Base-by-base conservation (phyloP, 345 rosid genomes). In the Brassica nigra region DNA sequence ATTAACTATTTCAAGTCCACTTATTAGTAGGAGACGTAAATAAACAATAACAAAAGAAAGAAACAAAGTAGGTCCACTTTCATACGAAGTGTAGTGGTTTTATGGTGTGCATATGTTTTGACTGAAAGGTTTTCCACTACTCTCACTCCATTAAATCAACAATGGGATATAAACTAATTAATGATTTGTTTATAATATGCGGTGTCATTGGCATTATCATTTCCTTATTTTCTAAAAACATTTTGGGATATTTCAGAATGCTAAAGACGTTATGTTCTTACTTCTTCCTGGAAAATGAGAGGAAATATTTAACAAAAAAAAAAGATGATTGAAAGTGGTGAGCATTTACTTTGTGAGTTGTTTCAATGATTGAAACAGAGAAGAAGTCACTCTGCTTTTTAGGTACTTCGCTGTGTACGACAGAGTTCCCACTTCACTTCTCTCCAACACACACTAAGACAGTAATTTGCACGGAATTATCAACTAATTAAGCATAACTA, bases 321-420 rank as follows among this genome's bases (percentile, higher is more conserved):
- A 10, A 0, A 33, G 29, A 47, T 6, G 29, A 47, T 6, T 18
- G 29, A 27, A 30, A 73, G 68, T 73, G 76, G 34, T 64, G 39
- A 33, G 71, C 73, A 55, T 79, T 31, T 23, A 68, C 58, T 79
- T 67, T 61, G 78, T 79, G 75, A 74, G 70, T 70, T 79, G 78
- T 79, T 34, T 79, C 64, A 79, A 79, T 79, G 78, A 74, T 79
- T 79, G 75, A 74, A 73, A 68, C 16, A 62, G 47, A 42, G 78
- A 73, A 79, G 78, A 63, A 77, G 58, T 47, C 57, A 68, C 70
- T 34, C 65, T 15, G 70, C 65, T 28, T 59, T 73, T 67, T 73
- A 79, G 54, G 82, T 73, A 73, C 63, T 68, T 79, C 68, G 78
- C 82, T 79, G 78, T 73, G 82, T 73, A 73, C 78, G 64, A 73